Conservation (phyloP, 192 early-diverging fungal genomes). For the Rhizoclosmatium globosum region DNA sequence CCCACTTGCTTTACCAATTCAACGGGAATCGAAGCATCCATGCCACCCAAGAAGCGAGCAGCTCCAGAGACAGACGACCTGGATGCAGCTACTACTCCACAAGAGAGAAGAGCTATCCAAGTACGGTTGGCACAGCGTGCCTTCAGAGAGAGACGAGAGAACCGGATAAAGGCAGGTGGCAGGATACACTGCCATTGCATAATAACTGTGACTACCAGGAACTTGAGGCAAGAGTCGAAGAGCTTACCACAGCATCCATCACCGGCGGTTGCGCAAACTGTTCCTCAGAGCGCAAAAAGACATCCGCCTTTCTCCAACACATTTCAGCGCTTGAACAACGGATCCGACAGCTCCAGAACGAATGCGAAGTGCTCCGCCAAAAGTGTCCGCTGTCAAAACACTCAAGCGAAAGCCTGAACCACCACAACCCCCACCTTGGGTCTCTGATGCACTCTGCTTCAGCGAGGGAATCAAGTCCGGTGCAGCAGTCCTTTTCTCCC, state of each 20-base stretch:
- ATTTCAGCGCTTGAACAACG: neutral
- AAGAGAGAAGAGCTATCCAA: neutral
- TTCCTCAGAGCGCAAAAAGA: neutral
- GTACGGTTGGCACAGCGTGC: slow-evolving; percentile 12
- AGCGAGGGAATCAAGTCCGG: no score
- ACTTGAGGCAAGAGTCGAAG: neutral
- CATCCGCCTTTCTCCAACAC: neutral
- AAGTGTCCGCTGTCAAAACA: neutral
- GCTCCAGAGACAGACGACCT: neutral
- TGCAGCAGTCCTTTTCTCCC: no score
- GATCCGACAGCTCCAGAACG: neutral
- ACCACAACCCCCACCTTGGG: neutral
- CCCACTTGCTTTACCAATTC: no score
- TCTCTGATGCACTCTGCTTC: no score
- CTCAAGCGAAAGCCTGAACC: neutral
- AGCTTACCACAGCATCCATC: neutral
- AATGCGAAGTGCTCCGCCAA: neutral
- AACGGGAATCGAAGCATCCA: neutral
- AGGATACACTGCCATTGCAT: neutral
- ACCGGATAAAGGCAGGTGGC: neutral
- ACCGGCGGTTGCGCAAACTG: neutral
- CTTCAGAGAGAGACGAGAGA: neutral
- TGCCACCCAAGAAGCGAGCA: neutral
- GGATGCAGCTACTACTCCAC: neutral
- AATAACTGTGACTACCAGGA: neutral